Base-by-base conservation (phyloP, 805 yeast genomes). In the Metschnikowia kofuensis region DNA sequence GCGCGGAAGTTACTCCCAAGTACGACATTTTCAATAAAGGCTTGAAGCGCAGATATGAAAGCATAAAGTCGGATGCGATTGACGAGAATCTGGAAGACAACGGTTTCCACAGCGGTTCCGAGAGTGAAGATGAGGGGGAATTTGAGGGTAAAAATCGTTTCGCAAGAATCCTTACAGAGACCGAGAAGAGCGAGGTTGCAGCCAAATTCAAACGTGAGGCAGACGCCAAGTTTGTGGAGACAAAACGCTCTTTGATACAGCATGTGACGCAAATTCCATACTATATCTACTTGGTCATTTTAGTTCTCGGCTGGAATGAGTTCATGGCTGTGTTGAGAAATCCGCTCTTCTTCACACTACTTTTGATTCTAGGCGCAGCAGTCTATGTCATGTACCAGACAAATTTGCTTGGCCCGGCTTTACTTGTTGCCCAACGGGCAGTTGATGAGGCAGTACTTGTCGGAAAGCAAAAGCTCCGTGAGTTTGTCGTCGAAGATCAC, bases 291-390 rank as follows among this genome's bases (percentile, higher is more conserved):
- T 69, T 82, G 10, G 61, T 92, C 12, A 70, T 94, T 26, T 65
- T 86, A 2, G 82, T 87, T 3, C 72, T 94, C 21, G 99, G 99
- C 9, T 94, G 97, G 97, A 91, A 91, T 66, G 97, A 94, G 73
- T 85, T 94, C 56, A 79, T 90, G 86, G 85, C 94, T 9, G 80
- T 94, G 14, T 62, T 94, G 39, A 79, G 95, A 54, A 91, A 88
- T 63, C 97, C 99, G 45, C 59, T 92, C n/a, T 78, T 87, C 57
- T 82, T 91, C 55, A 74, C 87, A 6, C 64, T 90, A 42, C 58
- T 79, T 1, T 63, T 91, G 39, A 44, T 89, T 10, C 40, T 76
- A 1, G 78, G 78, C 1, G 88, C 87, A 0, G 85, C 80, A 1
- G 62, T 77, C 1, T 89, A 85, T 62, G 77, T 87, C 44, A 76